Percentiles rank a stretch among this genome's conserved stretches.
phyloP scores from a whole-genome alignment of 352 stramenopile species.

The Ophiocytium majus region DNA sequence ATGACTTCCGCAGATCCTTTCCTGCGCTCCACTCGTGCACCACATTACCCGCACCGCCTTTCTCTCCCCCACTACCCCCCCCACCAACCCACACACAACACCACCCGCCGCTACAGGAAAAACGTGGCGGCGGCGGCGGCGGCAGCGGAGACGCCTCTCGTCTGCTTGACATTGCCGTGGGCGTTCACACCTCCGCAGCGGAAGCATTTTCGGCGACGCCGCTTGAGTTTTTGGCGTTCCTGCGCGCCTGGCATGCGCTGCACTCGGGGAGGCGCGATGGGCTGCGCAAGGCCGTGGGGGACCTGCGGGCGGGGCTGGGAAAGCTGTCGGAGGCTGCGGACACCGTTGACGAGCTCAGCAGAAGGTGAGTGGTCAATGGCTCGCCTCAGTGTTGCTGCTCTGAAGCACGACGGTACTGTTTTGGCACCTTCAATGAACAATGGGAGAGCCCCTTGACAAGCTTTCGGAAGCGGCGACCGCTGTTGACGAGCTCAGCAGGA shows the following conservation, averaged over 20 bases:
- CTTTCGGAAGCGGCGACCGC: too few relatives aligned
- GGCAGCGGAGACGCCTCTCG: background rate
- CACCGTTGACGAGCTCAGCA: conserved; percentile 83
- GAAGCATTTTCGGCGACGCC: conserved; percentile 69
- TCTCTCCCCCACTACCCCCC: too few relatives aligned
- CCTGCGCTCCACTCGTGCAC: background rate
- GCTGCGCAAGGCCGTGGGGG: conserved; percentile 75
- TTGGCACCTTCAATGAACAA: too few relatives aligned
- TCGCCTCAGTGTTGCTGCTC: too few relatives aligned
- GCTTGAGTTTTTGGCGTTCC: conserved; percentile 76
- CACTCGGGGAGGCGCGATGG: conserved; percentile 74
- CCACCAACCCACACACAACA: too few relatives aligned
- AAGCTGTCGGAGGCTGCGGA: conserved; percentile 83
- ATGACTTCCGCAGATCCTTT: background rate
- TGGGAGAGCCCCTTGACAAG: too few relatives aligned
- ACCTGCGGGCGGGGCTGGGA: conserved; percentile 78
- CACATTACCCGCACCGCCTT: background rate
- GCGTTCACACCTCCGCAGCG: background rate
- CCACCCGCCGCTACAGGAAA: too few relatives aligned
- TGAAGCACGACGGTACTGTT: too few relatives aligned
- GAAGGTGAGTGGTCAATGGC: conserved; percentile 34
- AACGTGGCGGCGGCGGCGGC: background rate
- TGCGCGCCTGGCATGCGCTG: conserved; percentile 72
- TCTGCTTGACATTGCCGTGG: background rate
- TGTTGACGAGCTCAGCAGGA: too few relatives aligned